phyloP scores from a whole-genome alignment of 768 basidiomycete species.

The Filobasidium wieringae region DNA sequence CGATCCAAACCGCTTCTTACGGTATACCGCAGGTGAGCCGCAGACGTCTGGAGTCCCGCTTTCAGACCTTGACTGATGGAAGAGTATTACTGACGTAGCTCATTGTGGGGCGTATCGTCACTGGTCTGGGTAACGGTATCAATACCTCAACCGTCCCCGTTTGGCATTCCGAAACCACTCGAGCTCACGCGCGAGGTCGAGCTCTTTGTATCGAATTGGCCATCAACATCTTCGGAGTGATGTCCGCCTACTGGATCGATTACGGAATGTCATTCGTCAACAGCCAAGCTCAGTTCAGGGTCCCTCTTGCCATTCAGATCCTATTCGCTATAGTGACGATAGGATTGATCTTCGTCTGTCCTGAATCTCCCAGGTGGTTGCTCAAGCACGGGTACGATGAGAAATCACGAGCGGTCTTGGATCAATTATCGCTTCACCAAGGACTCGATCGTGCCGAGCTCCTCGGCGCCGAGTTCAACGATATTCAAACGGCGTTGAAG shows the following conservation, averaged over 20 bases:
- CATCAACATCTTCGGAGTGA: slow-evolving; percentile 20
- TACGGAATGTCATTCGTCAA: slow-evolving; percentile 20
- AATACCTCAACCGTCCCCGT: slow-evolving; percentile 18
- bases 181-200: slow-evolving; percentile 13
- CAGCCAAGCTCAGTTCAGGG: slow-evolving; percentile 17
- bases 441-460: background rate
- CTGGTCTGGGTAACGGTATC: slow-evolving; percentile 26
- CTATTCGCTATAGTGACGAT: slow-evolving; percentile 20
- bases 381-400: slow-evolving; percentile 15
- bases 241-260: slow-evolving; percentile 21
- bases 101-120: slow-evolving; percentile 27
- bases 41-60: background rate
- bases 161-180: slow-evolving; percentile 17
- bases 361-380: slow-evolving; percentile 27
- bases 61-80: background rate
- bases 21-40: slow-evolving; percentile 14
- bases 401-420: slow-evolving; percentile 18
- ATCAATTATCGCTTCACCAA: slow-evolving; percentile 11
- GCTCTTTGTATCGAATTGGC: slow-evolving; percentile 19
- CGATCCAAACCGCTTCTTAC: slow-evolving; percentile 19
- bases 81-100: slow-evolving; percentile 1
- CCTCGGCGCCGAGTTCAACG: slow-evolving; percentile 6
- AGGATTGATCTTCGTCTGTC: slow-evolving; percentile 18
- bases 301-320: slow-evolving; percentile 23
- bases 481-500: slow-evolving; percentile 9